phyloP scores from a whole-genome alignment of 2,329 filamentous ascomycete genomes.

The Cladosporium sp. region DNA sequence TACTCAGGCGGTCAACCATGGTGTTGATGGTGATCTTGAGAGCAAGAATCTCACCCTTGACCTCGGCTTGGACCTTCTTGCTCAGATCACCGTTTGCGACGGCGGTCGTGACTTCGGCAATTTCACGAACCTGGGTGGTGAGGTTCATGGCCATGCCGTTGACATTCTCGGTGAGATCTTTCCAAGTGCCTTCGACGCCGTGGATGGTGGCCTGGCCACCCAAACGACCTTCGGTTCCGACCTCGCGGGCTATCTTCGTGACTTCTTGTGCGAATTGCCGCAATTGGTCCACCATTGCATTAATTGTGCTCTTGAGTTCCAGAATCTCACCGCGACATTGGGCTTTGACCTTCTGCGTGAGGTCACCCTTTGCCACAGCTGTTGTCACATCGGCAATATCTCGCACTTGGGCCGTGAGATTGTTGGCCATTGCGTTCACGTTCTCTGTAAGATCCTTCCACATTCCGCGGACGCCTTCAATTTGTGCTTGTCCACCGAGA shows the following conservation, averaged over 20 bases:
- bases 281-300: conserved; percentile 50
- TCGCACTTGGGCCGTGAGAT: conserved; percentile 49
- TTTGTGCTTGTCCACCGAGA: conserved; percentile 59
- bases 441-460: conserved; percentile 60
- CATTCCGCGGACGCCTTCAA: conserved; percentile 61
- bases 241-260: conserved; percentile 49
- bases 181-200: conserved; percentile 51
- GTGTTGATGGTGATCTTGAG: conserved; percentile 82
- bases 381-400: conserved; percentile 51
- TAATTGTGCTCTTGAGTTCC: conserved; percentile 49
- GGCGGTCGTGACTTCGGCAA: conserved; percentile 50
- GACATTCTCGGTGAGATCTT: conserved; percentile 50
- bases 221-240: conserved; percentile 48
- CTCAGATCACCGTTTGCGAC: conserved; percentile 49
- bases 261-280: conserved; percentile 51
- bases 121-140: conserved; percentile 48
- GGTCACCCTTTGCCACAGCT: conserved; percentile 47
- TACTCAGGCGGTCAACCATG: conserved; percentile 62
- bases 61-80: conserved; percentile 49
- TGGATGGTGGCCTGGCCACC: conserved; percentile 50
- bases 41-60: conserved; percentile 48
- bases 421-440: conserved; percentile 51
- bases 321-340: conserved; percentile 50
- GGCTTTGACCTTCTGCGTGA: conserved; percentile 48
- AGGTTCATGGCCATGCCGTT: conserved; percentile 51